These are phyloP conservation scores for Aspergillus ochraceus DNA, from an alignment of 2,329 filamentous ascomycete species.

Conservation along the genomic window DNA sequence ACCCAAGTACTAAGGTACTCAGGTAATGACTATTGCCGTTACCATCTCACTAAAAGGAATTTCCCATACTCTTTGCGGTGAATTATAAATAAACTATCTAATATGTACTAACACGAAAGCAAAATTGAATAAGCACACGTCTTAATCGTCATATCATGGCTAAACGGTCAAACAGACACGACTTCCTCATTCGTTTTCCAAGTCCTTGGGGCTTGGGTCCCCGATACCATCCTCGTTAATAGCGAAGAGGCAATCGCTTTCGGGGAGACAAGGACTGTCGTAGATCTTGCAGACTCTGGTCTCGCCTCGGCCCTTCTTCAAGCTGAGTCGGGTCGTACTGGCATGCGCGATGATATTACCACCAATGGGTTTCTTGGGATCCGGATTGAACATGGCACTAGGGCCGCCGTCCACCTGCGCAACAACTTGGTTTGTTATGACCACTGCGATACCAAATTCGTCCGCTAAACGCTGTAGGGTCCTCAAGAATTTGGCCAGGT, in stretches of 20 bases:
- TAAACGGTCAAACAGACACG: constrained; percentile 5
- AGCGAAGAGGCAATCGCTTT: constrained; percentile 94
- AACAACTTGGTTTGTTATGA: constrained; percentile 98
- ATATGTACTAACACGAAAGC: constrained; percentile 7
- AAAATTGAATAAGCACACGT: constrained; percentile 16
- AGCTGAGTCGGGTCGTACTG: constrained; percentile 86
- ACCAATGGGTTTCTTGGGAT: constrained; percentile 98
- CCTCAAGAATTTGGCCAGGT: constrained; percentile 52
- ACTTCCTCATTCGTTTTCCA: constrained; percentile 70
- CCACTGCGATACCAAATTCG: constrained; percentile 92
- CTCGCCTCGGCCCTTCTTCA: constrained; percentile 94
- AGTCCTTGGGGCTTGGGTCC: constrained; percentile 91
- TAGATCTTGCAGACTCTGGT: constrained; percentile 99
- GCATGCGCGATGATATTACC: constrained; percentile 99
- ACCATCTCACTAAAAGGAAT: neutral
- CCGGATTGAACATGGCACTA: constrained; percentile 97
- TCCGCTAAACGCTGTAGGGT: constrained; percentile 56
- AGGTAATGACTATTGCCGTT: neutral
- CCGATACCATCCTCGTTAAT: constrained; percentile 97
- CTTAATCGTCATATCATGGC: constrained; percentile 26
- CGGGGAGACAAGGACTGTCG: constrained; percentile 93
- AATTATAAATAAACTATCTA: constrained; percentile 2
- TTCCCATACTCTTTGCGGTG: too few relatives aligned
- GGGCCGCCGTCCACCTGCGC: constrained; percentile 97
- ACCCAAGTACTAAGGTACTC: too few relatives aligned